Base-by-base conservation (phyloP, 306 rosid species). In the Dalbergia cochinchinensis region DNA sequence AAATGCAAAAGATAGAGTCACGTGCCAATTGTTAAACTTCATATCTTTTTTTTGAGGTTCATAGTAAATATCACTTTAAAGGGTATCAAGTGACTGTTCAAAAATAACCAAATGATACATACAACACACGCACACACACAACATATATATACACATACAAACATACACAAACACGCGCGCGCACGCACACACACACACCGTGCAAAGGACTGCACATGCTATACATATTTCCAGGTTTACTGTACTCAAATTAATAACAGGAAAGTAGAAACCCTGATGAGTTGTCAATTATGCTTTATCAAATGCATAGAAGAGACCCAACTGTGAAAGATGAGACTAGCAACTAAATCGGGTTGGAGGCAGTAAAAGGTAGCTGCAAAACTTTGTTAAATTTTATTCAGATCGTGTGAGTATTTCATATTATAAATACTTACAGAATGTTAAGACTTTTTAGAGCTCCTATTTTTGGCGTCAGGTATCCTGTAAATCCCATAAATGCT, bases 401-500 rank as follows among this genome's bases (percentile, higher is more conserved):
- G 37, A 67, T 66, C n/a, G 16, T 78, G 64, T 44, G 67, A 26
- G 34, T 44, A 55, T 18, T 41, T 42, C 41, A 45, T 61, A 45
- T 80, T 57, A 55, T 70, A 60, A 75, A 69, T 69, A 89, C 98
- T 90, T 80, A 94, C 98, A 94, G 94, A 59, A 82, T 81, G 71
- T 37, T 14, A 69, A 94, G 97, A 78, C 69, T 71, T 84, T 77
- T 88, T 77, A 94, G 69, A 76, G 33, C 77, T 82, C 96, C 97
- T 78, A 94, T 79, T 92, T 72, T 80, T 33, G 96, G 92, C 11
- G 98, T 88, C 90, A 94, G 79, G 58, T 59, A 76, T 84, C 98
- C 98, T 59, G 87, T 78, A 69, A 94, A 86, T 71, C 97, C 94
- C 94, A 94, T 89, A 41, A 88, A 80, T 51, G 97, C 79, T 80